Evolutionary conservation across 2,329 filamentous ascomycete genomes (phyloP), one percentile per base, ranked within the genome.

Genomic region (Geosmithia flava): DNA sequence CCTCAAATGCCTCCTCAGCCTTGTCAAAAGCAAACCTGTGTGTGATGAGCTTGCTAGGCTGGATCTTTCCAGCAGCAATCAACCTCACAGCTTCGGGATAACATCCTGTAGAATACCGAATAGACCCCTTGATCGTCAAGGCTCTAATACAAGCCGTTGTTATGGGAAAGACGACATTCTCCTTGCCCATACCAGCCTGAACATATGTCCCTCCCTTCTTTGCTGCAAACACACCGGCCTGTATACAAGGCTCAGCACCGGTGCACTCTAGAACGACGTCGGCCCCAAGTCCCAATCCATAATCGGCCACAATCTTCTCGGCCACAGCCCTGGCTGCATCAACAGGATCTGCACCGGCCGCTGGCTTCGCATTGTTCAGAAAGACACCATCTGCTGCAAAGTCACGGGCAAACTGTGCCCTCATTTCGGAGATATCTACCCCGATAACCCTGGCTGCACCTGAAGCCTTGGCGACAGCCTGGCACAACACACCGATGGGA

Each of bases 401-500:
- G 2, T 23, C 20, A 11, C 70, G 72, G 11, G 91, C 90, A 60
- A 96, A 94, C 48, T 86, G 78, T 50, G 96, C 72, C 63, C 91
- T 80, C 55, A 76, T 69, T 56, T 82, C 76, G 53, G 94, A 81
- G 58, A 97, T 91, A 69, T 97, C 91, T 43, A 95, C 87, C 3
- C 77, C 78, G 15, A 95, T 81, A 13, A 96, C 76, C 62, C 82
- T 91, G 49, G 74, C 76, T 1, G 91, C 91, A 13, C 91, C 91
- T 56, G 86, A 94, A 0, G 87, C 83, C 55, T 76, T 80, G 8
- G 89, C 87, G 2, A 95, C 89, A 3, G 88, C 87, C 42, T 84
- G 86, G 69, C 87, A 95, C 41, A 96, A 74, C 42, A 96, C 71
- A 3, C 91, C 91, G 2, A 97, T 86, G 2, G 88, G 87, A 0